A percentile compares a stretch with the other conserved stretches of the same genome.
Conservation (phyloP, 257 asterid genomes). For the Penstemon davidsonii region DNA sequence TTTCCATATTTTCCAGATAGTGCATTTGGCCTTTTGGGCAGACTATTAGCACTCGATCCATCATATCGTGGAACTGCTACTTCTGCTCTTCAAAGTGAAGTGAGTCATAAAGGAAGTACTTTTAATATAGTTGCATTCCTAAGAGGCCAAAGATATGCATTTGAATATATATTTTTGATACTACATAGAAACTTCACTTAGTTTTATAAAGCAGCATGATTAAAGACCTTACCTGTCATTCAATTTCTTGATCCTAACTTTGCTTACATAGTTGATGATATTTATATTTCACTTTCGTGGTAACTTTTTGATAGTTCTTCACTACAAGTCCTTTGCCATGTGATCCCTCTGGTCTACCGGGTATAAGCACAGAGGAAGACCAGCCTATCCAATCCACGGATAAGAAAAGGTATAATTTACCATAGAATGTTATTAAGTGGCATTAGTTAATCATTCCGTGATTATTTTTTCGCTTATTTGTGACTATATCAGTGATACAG, state of each 20-base stretch:
- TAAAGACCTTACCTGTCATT: neutral
- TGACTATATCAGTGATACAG: neutral
- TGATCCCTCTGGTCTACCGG: conserved; percentile 47
- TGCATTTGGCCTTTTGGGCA: conserved; percentile 44
- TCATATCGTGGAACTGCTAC: conserved; percentile 57
- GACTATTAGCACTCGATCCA: conserved; percentile 67
- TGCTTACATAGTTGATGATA: neutral
- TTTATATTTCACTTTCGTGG: neutral
- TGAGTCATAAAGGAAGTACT: conserved; percentile 32
- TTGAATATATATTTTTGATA: too few species aligned
- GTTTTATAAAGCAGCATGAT: neutral
- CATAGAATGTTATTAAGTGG: neutral
- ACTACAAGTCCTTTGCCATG: conserved; percentile 59
- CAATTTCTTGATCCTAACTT: neutral
- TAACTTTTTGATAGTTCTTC: conserved; percentile 55
- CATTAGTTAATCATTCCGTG: neutral
- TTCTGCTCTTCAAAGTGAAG: conserved; percentile 54
- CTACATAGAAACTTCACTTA: neutral
- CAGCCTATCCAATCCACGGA: conserved; percentile 35
- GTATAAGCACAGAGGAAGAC: conserved; percentile 33
- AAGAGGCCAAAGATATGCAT: too few species aligned
- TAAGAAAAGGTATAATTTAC: conserved; percentile 46
- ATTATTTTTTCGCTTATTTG: neutral
- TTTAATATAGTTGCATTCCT: neutral
- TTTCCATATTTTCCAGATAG: conserved; percentile 58